Percentiles rank a stretch among this genome's conserved stretches.
Evolutionary conservation across 2,329 filamentous ascomycete species (phyloP).

Genomic region (Lecanicillium sp.): DNA sequence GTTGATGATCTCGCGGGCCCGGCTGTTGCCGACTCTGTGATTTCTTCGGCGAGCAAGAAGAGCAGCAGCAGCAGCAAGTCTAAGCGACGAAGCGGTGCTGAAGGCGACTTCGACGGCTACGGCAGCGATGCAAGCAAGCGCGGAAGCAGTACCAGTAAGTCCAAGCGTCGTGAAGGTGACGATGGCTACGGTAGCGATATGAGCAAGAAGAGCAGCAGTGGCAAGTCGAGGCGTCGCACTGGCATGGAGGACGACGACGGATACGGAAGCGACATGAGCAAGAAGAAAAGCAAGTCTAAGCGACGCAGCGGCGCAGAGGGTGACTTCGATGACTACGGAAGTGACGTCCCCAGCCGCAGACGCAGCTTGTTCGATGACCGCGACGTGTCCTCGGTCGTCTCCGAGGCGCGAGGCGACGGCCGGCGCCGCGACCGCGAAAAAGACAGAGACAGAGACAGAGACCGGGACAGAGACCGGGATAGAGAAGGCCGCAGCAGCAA

Average conservation of each 20-base stretch:
- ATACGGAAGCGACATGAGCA: conserved; percentile 32
- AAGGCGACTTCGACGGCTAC: conserved; percentile 28
- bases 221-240: conserved; percentile 33
- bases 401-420: conserved; percentile 34
- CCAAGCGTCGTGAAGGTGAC: conserved; percentile 33
- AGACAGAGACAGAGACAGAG: conserved; percentile 13
- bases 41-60: conserved; percentile 26
- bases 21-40: conserved; percentile 32
- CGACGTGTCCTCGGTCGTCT: conserved; percentile 45
- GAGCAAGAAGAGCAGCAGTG: conserved; percentile 35
- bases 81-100: conserved; percentile 30
- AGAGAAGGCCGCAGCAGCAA: conserved; percentile 18
- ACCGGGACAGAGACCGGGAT: conserved; percentile 1
- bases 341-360: conserved; percentile 34
- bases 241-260: conserved; percentile 29
- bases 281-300: conserved; percentile 36
- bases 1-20: conserved; percentile 28
- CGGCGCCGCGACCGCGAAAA: conserved; percentile 28
- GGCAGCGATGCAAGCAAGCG: conserved; percentile 32
- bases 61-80: conserved; percentile 29
- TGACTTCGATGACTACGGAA: conserved; percentile 27
- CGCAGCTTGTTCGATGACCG: conserved; percentile 37
- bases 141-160: conserved; percentile 28
- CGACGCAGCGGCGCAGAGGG: conserved; percentile 31
- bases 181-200: conserved; percentile 30